phyloP scores from a whole-genome alignment of 441 rosid genomes.

The Erodium trifolium region DNA sequence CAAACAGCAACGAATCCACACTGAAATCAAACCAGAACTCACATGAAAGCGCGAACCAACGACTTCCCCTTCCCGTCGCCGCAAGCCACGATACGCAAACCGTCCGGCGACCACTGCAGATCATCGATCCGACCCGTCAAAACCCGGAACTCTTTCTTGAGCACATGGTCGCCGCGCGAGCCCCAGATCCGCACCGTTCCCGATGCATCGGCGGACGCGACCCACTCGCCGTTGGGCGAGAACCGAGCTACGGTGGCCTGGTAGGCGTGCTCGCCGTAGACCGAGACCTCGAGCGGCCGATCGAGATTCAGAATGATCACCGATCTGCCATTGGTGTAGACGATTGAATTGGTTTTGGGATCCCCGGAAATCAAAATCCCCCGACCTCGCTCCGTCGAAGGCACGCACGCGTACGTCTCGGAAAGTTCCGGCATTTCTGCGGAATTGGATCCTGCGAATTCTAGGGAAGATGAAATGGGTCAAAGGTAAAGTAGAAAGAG shows the following conservation, averaged over 20 bases:
- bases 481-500: not conserved
- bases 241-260: conserved; percentile 86
- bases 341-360: conserved; percentile 57
- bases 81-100: conserved; percentile 74
- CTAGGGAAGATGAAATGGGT: not conserved
- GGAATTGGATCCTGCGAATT: not conserved
- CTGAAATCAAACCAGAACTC: conserved; percentile 19
- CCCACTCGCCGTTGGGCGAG: conserved; percentile 98
- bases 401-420: conserved; percentile 79
- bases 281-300: conserved; percentile 63
- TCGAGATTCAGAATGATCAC: conserved; percentile 70
- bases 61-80: conserved; percentile 95
- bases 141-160: conserved; percentile 85
- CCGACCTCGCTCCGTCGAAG: conserved; percentile 86
- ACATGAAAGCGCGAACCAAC: conserved; percentile 92
- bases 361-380: conserved; percentile 78
- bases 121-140: conserved; percentile 93
- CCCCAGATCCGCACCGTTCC: conserved; percentile 94
- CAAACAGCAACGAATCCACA: not conserved
- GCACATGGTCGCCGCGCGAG: conserved; percentile 54
- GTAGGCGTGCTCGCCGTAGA: conserved; percentile 81
- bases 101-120: conserved; percentile 96
- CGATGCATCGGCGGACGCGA: conserved; percentile 83
- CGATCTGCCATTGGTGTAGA: conserved; percentile 84
- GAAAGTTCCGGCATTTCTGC: conserved; percentile 42